Evolutionary conservation across 495 filamentous ascomycete genomes (phyloP).

Genomic region (Choiromyces venosus): DNA sequence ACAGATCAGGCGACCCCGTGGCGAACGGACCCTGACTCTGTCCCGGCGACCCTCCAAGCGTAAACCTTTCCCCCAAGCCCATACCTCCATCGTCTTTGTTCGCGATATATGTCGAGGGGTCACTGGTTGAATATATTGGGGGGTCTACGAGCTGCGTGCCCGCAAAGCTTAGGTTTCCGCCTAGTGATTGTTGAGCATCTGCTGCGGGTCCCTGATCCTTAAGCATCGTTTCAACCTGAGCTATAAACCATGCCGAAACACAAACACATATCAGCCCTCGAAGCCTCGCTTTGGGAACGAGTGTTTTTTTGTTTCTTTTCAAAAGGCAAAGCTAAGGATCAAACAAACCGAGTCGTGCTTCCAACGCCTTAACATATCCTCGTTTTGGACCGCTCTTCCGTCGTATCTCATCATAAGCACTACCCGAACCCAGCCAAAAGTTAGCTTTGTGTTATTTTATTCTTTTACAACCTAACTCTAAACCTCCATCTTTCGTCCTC

Average conservation of each 20-base stretch:
- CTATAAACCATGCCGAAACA: constrained; percentile 46
- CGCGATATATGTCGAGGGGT: constrained; percentile 9
- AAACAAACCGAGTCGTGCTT: constrained; percentile 79
- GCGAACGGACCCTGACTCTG: constrained; percentile 28
- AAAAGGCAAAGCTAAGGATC: neutral
- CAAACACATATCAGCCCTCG: constrained; percentile 23
- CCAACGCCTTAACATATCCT: constrained; percentile 95
- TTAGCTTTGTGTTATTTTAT: constrained; percentile 8
- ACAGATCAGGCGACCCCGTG: constrained; percentile 14
- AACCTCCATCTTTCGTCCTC: neutral
- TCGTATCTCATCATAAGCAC: constrained; percentile 90
- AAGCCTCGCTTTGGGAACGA: constrained; percentile 8
- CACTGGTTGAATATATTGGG: constrained; percentile 15
- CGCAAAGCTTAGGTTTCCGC: constrained; percentile 31
- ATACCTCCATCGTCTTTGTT: constrained; percentile 18
- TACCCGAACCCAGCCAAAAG: constrained; percentile 8
- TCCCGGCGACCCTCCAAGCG: neutral
- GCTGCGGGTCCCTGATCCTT: constrained; percentile 60
- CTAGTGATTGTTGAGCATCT: constrained; percentile 15
- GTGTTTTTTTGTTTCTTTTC: neutral
- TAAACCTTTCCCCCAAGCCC: constrained; percentile 13
- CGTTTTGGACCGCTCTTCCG: constrained; percentile 97
- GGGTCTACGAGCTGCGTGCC: constrained; percentile 18
- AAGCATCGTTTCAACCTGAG: constrained; percentile 89
- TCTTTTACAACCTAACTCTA: neutral